Evolutionary conservation across 768 basidiomycete genomes (phyloP), one percentile per base, ranked within the genome.

Genomic region (Rhizopogon vulgaris): DNA sequence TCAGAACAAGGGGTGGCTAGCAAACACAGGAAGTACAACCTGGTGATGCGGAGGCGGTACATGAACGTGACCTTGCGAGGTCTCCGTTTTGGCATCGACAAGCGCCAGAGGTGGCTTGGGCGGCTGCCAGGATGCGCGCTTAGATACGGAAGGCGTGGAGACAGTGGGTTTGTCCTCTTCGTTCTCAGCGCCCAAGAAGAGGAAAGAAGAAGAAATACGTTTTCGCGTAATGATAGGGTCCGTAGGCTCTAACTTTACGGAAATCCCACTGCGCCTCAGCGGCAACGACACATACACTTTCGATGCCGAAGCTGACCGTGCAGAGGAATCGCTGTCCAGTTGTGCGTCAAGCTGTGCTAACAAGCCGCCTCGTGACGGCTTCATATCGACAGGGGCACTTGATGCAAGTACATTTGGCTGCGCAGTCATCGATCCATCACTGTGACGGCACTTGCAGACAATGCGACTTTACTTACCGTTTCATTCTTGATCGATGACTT

Each of bases 151-250:
- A 30, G 48, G 45, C 15, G 49, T 38, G 32, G 11, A 27, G 15
- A 34, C 42, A 17, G 4, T 18, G 36, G 38, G 38, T 34, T 51
- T 42, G n/a, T 38, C n/a, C 27, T 24, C 43, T 17, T 50, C 51
- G 7, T 49, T 39, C 24, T 53, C 53, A 30, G 48, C 38, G 12
- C 42, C 51, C 25, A 50, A 28, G 43, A 40, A 57, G 38, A 69
- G 61, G 11, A 63, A 63, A 14, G 54, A 49, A 43, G 69, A 69
- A 2, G 66, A 70, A 24, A 54, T 55, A 40, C 74, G 75, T 60
- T 77, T 78, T 37, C 59, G 66, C 22, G 71, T 67, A 40, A 73
- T 49, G 22, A 59, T 56, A 25, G 62, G n/a, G 25, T 70, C 69
- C 2, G 53, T 32, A 5, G 58, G 55, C 52, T 71, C 72, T 5